Conservation (phyloP, 2,329 filamentous ascomycete species). For the Verticillium nonalfalfae region DNA sequence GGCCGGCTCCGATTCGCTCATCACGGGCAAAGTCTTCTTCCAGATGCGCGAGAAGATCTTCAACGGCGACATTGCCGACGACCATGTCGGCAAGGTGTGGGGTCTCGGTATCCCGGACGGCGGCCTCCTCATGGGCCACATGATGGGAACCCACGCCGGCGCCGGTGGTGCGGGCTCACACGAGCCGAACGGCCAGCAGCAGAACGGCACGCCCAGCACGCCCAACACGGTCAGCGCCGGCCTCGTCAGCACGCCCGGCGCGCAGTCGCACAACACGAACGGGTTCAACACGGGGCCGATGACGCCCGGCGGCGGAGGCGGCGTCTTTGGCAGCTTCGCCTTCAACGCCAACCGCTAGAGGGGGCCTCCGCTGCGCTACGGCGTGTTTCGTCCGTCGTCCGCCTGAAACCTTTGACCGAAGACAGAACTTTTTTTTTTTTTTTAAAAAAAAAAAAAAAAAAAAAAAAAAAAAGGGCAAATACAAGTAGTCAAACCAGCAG, state of each 20-base stretch:
- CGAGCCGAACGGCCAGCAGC: slow-evolving; percentile 24
- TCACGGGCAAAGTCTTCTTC: slow-evolving; percentile 94
- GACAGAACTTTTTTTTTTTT: too few relatives aligned
- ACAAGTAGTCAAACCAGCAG: not conserved
- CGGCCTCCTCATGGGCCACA: slow-evolving; percentile 27
- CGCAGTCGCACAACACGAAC: slow-evolving; percentile 49
- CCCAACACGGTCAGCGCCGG: slow-evolving; percentile 60
- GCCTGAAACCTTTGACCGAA: not conserved
- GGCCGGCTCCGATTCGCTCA: slow-evolving; percentile 85
- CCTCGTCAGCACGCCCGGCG: slow-evolving; percentile 41
- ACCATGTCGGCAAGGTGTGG: slow-evolving; percentile 89
- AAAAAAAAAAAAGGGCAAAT: not conserved
- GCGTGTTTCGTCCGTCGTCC: not conserved
- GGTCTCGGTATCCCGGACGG: slow-evolving; percentile 72
- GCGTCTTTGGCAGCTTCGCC: slow-evolving; percentile 69
- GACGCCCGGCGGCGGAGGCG: slow-evolving; percentile 70
- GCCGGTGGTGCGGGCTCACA: slow-evolving; percentile 27
- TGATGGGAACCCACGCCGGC: slow-evolving; percentile 24
- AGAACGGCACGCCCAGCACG: slow-evolving; percentile 50
- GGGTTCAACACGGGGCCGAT: slow-evolving; percentile 58
- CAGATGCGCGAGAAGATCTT: slow-evolving; percentile 86
- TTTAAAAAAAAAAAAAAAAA: too few relatives aligned
- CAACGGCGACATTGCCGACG: slow-evolving; percentile 70
- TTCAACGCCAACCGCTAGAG: slow-evolving; percentile 34
- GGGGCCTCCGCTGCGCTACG: not conserved